Base-by-base conservation (phyloP, 257 asterid species). In the Salvia hispanica region DNA sequence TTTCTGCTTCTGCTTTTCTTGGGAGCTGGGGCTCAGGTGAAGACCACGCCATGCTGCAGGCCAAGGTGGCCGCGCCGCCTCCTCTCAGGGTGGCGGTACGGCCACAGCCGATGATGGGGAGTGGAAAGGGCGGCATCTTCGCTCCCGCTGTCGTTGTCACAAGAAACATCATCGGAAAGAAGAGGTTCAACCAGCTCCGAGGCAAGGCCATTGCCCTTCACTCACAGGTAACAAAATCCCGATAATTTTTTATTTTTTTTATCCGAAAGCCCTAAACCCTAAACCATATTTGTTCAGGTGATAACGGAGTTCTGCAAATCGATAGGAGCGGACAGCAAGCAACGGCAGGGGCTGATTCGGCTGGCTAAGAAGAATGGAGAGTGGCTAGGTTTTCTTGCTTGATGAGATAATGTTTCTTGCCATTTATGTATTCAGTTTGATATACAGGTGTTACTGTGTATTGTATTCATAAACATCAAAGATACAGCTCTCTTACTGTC, bases 201-300 rank as follows among this genome's bases (percentile, higher is more conserved):
- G 97, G 99, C 28, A 93, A 90, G 80, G 99, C 99, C 69, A 90
- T 90, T 80, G 93, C 97, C 73, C 78, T 93, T 60, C 97, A 88
- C 83, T 93, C 99, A 3, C 99, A 90, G 99, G 99, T 88, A 75
- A 28, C 4, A 5, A 5, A 43, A 31, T 7, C 13, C 5, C n/a
- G n/a, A n/a, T 50, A 11, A 0, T 0, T 7, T 50, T 11, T 21
- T 3, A 25, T 25, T 9, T 10, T n/a, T n/a, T 15, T 18, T 8
- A 16, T 10, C 18, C 33, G 7, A 4, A 18, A 51, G 21, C 11
- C 33, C 9, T 67, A 36, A 13, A 48, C 18, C 4, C 9, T 5
- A 5, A 2, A 10, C 31, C 0, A 25, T 0, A 43, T 16, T 46
- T 65, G 12, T 72, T 45, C 86, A 90, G 97, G 92, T 92, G 60